Evolutionary conservation across 441 rosid genomes (phyloP), one percentile per base, ranked within the genome.

Genomic region (Breynia disticha): DNA sequence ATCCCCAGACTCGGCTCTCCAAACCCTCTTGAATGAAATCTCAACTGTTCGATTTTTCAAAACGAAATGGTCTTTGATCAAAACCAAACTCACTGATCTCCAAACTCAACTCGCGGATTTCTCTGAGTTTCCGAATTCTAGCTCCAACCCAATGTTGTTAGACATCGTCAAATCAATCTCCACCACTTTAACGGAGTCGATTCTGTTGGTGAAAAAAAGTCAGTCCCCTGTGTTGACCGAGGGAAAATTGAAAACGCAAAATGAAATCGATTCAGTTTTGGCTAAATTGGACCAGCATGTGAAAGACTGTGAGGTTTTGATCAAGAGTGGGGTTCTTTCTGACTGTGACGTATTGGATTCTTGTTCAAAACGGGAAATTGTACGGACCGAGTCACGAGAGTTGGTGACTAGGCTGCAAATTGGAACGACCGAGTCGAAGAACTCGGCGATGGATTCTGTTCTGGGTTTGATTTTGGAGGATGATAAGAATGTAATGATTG

Each of bases 191-290:
- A 50, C 55, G 58, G 83, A 73, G 46, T 83, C 90, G 12, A 59
- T 77, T 16, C 57, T 68, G 13, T 65, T 82, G 1, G 80, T 84
- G 44, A 50, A 59, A 39, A 79, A 76, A 45, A 88, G 95, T 16
- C 73, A 75, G 21, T 47, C 66, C 7, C 39, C 68, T 11, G 61
- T 65, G 61, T 79, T 85, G 48, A 46, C 77, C 1, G 73, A 84
- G 20, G 98, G 98, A 2, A 91, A 91, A 74, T 90, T 91, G 57
- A 75, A 69, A 62, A 86, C 98, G 19, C 98, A 91, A 76, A 91
- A 91, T 55, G 87, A 86, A 13, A 71, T 91, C 41, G 95, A 88
- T 53, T 81, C 95, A 11, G 62, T 83, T 56, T 59, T 81, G 62
- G 79, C 96, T 7, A 74, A 69, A 48, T 69, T 91, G 54, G 93